Conservation (phyloP, 2,329 filamentous ascomycete species). For the Lasiodiplodia citricola region DNA sequence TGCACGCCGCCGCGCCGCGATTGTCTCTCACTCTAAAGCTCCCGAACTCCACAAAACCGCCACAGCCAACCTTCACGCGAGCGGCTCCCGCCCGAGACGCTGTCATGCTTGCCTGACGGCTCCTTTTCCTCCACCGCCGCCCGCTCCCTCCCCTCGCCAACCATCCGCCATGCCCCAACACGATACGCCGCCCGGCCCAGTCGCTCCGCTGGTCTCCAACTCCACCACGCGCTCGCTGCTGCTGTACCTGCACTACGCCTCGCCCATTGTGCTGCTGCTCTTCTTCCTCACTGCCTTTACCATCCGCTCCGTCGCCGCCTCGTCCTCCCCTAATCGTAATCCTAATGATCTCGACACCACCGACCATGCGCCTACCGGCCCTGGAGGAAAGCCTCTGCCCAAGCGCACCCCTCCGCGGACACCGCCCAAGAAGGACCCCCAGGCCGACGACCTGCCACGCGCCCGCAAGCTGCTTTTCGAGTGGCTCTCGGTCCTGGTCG, state of each 20-base stretch:
- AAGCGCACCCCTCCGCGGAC: conserved; percentile 58
- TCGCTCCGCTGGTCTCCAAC: conserved; percentile 20
- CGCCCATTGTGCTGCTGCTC: conserved; percentile 67
- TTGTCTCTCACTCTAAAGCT: conserved; percentile 26
- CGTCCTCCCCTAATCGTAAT: conserved; percentile 49
- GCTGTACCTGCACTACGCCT: conserved; percentile 59
- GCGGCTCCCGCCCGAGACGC: conserved; percentile 19
- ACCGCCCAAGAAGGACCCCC: conserved; percentile 52
- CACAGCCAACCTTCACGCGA: conserved; percentile 22
- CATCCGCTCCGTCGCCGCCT: conserved; percentile 62
- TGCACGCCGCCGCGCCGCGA: conserved; percentile 13
- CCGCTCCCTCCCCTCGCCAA: conserved; percentile 17
- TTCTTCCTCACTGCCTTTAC: conserved; percentile 70
- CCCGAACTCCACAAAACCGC: conserved; percentile 22
- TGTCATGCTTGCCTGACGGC: conserved; percentile 26
- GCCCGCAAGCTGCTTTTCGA: conserved; percentile 74
- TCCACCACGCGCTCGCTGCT: conserved; percentile 33
- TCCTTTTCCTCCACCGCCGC: conserved; percentile 25
- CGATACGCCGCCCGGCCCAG: conserved; percentile 23
- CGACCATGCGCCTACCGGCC: conserved; percentile 63
- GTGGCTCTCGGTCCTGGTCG: conserved; percentile 72
- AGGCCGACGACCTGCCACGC: conserved; percentile 64
- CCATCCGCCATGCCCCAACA: conserved; percentile 29
- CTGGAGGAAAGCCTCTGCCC: conserved; percentile 86
- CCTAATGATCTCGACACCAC: conserved; percentile 28